Evolutionary conservation across 2,329 filamentous ascomycete genomes (phyloP), one percentile per base, ranked within the genome.

Genomic region (Coleophoma cylindrospora): DNA sequence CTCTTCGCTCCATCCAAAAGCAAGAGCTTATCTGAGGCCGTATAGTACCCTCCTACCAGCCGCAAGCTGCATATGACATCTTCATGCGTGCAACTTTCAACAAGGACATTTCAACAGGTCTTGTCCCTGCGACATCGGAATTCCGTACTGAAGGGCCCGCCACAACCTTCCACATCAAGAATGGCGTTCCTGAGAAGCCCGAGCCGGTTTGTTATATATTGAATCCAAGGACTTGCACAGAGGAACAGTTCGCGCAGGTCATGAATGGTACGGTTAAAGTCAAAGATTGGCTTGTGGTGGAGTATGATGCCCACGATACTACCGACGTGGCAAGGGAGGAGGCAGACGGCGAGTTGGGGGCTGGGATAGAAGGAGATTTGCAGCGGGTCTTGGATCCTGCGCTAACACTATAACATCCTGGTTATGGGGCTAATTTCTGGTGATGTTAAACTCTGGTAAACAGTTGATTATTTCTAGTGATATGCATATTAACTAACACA

Each of bases 41-140:
- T 70, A 14, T 17, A 57, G 70, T 77, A 1, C 72, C 72, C 1
- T 68, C 69, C 1, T 79, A 78, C 54, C 74, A 79, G 56, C 76
- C 76, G 0, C 66, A 77, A 53, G 73, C 73, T 0, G 67, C 71
- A 1, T 76, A 73, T 43, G 62, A 72, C 46, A 74, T 81, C 44
- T 80, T 80, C 62, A 67, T 73, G 38, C 73, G 77, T 4, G 66
- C 70, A 0, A 65, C 77, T 47, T 70, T 70, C 49, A 69, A 74
- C 47, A 63, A 61, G 34, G 77, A 81, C 51, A 65, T 83, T 41
- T 74, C 76, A 0, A 83, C 77, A 2, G 80, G 80, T 0, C 12
- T 40, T 4, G 11, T 50, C n/a, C 32, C 40, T 2, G 40, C 54
- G 4, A 70, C 68, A 27, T 59, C 71, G 1, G 65, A 76, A 50